phyloP scores from a whole-genome alignment of 257 asterid genomes.

The Ehretia macrophylla region DNA sequence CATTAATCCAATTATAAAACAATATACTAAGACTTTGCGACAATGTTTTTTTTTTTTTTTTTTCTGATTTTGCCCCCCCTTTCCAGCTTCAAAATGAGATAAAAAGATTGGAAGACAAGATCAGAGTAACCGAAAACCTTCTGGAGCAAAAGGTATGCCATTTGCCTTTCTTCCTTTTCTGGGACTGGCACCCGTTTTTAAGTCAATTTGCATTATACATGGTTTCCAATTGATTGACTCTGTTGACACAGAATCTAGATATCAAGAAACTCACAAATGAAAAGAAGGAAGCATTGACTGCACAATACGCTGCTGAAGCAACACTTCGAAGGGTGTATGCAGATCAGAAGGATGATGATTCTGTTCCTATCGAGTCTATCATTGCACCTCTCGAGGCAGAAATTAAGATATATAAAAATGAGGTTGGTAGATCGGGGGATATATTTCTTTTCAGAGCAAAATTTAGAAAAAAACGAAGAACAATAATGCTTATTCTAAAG shows the following conservation, averaged over 20 bases:
- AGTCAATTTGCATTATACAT: background rate
- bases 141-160: slow-evolving; percentile 60
- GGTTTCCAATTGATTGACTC: background rate
- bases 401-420: slow-evolving; percentile 65
- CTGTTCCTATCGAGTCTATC: slow-evolving; percentile 58
- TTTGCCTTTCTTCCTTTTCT: background rate
- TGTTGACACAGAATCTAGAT: slow-evolving; percentile 62
- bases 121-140: slow-evolving; percentile 39
- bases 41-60: background rate
- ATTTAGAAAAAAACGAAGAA: too few species aligned
- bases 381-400: slow-evolving; percentile 92
- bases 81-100: slow-evolving; percentile 57
- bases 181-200: background rate
- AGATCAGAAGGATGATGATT: slow-evolving; percentile 63
- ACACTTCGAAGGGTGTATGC: slow-evolving; percentile 84
- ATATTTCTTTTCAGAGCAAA: slow-evolving; percentile 1
- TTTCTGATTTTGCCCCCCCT: background rate
- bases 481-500: too few species aligned
- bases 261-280: slow-evolving; percentile 56
- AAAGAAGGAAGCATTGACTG: slow-evolving; percentile 69
- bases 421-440: slow-evolving; percentile 48
- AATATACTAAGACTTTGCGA: too few species aligned
- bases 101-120: slow-evolving; percentile 52
- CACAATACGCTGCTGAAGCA: slow-evolving; percentile 91
- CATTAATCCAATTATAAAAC: background rate